Percentiles rank a stretch among this genome's conserved stretches.
These are phyloP conservation scores for Arabidopsis hybrid DNA, from an alignment of 441 rosid species.

Conservation along the genomic window DNA sequence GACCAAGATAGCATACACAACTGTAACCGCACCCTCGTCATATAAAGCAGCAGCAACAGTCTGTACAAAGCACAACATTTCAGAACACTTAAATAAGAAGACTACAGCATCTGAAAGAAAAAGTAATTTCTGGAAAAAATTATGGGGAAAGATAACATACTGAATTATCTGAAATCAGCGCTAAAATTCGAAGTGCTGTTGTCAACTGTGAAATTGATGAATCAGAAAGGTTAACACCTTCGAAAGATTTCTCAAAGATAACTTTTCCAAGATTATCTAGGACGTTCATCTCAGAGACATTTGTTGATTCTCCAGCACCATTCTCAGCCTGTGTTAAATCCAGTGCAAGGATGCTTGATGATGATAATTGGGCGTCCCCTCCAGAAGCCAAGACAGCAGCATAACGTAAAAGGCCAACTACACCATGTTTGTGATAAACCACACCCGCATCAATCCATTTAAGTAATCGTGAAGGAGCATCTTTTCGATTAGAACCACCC, in stretches of 20 bases:
- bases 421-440: conserved; percentile 93
- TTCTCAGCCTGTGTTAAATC: conserved; percentile 83
- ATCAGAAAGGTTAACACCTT: conserved; percentile 86
- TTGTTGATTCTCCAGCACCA: conserved; percentile 77
- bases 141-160: conserved; percentile 55
- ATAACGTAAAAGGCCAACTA: conserved; percentile 89
- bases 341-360: conserved; percentile 75
- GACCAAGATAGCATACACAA: conserved; percentile 80
- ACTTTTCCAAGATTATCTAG: conserved; percentile 93
- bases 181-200: conserved; percentile 89
- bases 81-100: conserved; percentile 21
- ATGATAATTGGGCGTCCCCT: conserved; percentile 89
- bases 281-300: conserved; percentile 77
- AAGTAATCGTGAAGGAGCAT: conserved; percentile 89
- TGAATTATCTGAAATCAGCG: conserved; percentile 82
- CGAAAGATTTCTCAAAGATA: conserved; percentile 81
- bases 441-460: conserved; percentile 97
- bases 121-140: conserved; percentile 24
- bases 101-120: conserved; percentile 26
- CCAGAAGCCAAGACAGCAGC: conserved; percentile 92
- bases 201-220: conserved; percentile 91
- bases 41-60: conserved; percentile 84
- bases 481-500: conserved; percentile 96
- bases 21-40: conserved; percentile 90
- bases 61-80: conserved; percentile 55